phyloP scores from a whole-genome alignment of 768 basidiomycete genomes.

The Tubosaeta sp. region DNA sequence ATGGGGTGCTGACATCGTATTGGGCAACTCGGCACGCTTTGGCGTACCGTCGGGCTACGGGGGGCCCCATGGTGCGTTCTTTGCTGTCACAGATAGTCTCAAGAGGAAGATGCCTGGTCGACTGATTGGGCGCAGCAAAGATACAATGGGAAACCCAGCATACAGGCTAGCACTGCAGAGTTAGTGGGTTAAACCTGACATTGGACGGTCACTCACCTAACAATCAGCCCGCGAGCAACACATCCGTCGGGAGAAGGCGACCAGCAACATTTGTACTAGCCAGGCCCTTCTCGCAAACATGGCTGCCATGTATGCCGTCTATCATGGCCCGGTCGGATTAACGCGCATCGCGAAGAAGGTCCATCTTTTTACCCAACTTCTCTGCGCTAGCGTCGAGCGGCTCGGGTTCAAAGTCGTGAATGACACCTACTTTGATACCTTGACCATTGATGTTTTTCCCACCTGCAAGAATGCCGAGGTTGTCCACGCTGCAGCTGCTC shows the following conservation, averaged over 20 bases:
- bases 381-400: conserved; percentile 60
- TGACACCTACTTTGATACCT: conserved; percentile 83
- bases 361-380: conserved; percentile 79
- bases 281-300: conserved; percentile 98
- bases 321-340: conserved; percentile 89
- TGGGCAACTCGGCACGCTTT: conserved; percentile 94
- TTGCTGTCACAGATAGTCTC: conserved; percentile 85
- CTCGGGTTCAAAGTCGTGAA: conserved; percentile 76
- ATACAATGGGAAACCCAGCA: conserved; percentile 77
- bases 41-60: conserved; percentile 98
- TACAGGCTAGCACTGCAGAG: conserved; percentile 95
- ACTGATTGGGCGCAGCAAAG: conserved; percentile 86
- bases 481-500: conserved; percentile 65
- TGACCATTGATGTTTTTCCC: conserved; percentile 70
- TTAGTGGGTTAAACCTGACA: conserved; percentile 36
- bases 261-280: conserved; percentile 97
- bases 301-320: conserved; percentile 98
- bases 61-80: conserved; percentile 97
- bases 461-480: conserved; percentile 51
- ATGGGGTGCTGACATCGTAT: conserved; percentile 96
- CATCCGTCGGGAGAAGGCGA: conserved; percentile 96
- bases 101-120: conserved; percentile 99
- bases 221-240: conserved; percentile 87
- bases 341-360: conserved; percentile 83
- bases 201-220: conserved; percentile 6